Evolutionary conservation across 1,139 yeast species (phyloP).

Genomic region (Kodamaea sp.): DNA sequence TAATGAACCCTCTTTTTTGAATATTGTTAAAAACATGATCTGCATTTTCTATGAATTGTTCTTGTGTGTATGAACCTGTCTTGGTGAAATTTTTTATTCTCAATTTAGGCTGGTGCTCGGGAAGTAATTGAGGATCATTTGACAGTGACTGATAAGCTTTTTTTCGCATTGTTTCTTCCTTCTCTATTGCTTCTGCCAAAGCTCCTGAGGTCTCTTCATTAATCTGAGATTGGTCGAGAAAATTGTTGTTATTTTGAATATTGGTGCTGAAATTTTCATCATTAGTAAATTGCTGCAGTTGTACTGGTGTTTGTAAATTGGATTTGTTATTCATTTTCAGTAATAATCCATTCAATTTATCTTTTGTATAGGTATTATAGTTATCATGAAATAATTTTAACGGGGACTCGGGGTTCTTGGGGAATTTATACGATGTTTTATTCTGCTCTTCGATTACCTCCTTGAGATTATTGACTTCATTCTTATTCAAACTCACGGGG

Average conservation of each 20-base stretch:
- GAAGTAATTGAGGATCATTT: not conserved
- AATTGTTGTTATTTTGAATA: too few relatives aligned
- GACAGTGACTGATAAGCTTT: not conserved
- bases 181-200: too few relatives aligned
- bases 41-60: constrained; percentile 38
- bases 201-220: too few relatives aligned
- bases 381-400: constrained; percentile 37
- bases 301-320: constrained; percentile 13
- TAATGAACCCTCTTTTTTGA: constrained; percentile 31
- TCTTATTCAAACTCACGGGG: constrained; percentile 16
- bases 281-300: constrained; percentile 4
- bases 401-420: constrained; percentile 32
- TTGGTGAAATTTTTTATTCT: constrained; percentile 33
- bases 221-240: too few relatives aligned
- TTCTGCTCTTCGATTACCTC: constrained; percentile 19
- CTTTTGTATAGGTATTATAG: constrained; percentile 43
- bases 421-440: constrained; percentile 15
- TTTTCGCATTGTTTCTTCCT: not conserved
- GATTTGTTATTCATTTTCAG: constrained; percentile 25
- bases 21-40: constrained; percentile 39
- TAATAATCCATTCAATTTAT: constrained; percentile 31
- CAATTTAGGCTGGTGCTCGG: constrained; percentile 19
- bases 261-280: too few relatives aligned
- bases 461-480: constrained; percentile 22
- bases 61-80: constrained; percentile 32